Conservation (phyloP, 2,329 filamentous ascomycete species). For the Endothia cerciana region DNA sequence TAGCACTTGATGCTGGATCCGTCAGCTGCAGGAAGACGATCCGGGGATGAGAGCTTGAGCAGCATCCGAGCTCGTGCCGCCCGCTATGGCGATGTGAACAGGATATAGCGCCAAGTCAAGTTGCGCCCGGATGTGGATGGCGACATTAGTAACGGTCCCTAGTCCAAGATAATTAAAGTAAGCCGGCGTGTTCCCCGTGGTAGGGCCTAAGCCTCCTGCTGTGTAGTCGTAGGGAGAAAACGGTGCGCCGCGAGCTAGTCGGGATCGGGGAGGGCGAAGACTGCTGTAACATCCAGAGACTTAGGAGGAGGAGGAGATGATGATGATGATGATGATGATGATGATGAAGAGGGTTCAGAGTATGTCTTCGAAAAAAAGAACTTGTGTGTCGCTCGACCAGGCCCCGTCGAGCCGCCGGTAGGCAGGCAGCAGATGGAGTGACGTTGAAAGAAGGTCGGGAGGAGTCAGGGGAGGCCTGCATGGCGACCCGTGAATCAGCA, state of each 20-base stretch:
- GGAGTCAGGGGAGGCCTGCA: background rate
- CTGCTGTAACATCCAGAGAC: background rate
- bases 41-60: no score
- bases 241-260: background rate
- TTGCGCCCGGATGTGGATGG: background rate
- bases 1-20: conserved; percentile 1
- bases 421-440: conserved; percentile 1
- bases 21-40: background rate
- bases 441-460: conserved; percentile 22
- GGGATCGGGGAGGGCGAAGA: background rate
- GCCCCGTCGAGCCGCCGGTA: background rate
- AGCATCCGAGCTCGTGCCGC: background rate
- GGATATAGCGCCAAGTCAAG: background rate
- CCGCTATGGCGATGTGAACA: background rate
- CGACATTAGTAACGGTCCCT: conserved; percentile 2
- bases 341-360: no score
- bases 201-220: conserved; percentile 1
- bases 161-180: conserved; percentile 15
- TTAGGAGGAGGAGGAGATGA: no score
- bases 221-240: background rate
- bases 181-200: conserved; percentile 15
- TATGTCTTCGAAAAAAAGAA: no score
- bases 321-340: no score
- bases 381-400: no score
- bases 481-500: background rate